Evolutionary conservation across 441 rosid genomes (phyloP).

Genomic region (Populus trichocarpa): DNA sequence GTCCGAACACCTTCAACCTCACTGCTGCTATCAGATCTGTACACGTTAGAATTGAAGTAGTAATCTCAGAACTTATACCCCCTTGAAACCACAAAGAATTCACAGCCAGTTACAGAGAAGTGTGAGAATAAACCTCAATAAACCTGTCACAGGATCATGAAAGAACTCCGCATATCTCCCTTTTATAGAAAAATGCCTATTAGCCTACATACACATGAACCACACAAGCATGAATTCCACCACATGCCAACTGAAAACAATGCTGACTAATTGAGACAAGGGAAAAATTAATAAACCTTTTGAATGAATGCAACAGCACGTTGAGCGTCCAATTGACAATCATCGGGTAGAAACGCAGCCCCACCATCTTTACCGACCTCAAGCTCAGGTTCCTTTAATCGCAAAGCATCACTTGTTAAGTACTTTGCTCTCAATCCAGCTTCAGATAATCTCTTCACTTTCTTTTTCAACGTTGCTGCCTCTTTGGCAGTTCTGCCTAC

Average conservation of each 20-base stretch:
- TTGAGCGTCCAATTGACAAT: constrained; percentile 82
- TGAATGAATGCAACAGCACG: constrained; percentile 65
- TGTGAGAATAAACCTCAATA: constrained; percentile 47
- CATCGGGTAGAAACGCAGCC: constrained; percentile 79
- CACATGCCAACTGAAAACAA: background rate
- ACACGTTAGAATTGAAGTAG: constrained; percentile 2
- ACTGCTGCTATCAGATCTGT: constrained; percentile 49
- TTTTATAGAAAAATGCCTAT: constrained; percentile 48
- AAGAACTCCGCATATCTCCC: constrained; percentile 88
- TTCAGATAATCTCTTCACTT: constrained; percentile 60
- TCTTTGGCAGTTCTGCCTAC: constrained; percentile 62
- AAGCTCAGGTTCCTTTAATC: constrained; percentile 54
- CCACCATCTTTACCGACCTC: constrained; percentile 50
- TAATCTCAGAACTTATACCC: constrained; percentile 4
- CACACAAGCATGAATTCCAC: background rate
- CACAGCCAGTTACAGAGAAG: background rate
- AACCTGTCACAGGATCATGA: constrained; percentile 63
- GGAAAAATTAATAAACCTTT: constrained; percentile 41
- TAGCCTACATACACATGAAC: constrained; percentile 41
- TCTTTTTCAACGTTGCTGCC: constrained; percentile 44
- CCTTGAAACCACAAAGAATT: background rate
- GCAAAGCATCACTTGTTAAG: constrained; percentile 56
- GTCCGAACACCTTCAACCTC: constrained; percentile 68
- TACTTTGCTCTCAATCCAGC: constrained; percentile 68
- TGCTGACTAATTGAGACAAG: constrained; percentile 5